Conservation (phyloP, 192 early-diverging fungal species). For the Coemansia sp. region DNA sequence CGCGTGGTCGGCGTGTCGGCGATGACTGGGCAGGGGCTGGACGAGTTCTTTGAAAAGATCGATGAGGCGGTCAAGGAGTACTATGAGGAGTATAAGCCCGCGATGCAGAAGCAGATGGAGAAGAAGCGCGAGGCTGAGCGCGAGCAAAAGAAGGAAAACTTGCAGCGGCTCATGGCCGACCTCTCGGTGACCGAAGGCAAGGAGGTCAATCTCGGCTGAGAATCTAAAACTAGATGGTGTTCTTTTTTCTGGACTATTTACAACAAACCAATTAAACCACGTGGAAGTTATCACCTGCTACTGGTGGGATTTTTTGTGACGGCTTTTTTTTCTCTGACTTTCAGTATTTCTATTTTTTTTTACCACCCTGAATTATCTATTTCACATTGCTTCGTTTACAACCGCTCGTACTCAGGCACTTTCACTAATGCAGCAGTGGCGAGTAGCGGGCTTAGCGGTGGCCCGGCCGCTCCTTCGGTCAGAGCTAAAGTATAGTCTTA, state of each 20-base stretch:
- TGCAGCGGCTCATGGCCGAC: constrained; percentile 85
- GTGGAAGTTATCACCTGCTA: neutral
- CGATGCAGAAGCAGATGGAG: constrained; percentile 71
- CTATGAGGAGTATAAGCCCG: constrained; percentile 82
- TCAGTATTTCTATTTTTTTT: neutral
- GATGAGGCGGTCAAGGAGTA: constrained; percentile 85
- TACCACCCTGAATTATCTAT: neutral
- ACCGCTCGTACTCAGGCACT: neutral
- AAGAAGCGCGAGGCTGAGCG: constrained; percentile 63
- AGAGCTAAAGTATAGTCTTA: neutral
- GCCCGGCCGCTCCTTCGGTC: constrained; percentile 1
- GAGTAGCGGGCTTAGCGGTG: neutral
- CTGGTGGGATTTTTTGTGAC: neutral
- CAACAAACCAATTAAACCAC: neutral
- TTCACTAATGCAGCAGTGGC: neutral
- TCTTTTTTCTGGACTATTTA: no score
- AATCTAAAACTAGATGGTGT: neutral
- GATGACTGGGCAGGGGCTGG: constrained; percentile 90
- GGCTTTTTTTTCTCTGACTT: neutral
- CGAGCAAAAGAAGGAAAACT: constrained; percentile 66
- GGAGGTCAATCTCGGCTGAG: constrained; percentile 24
- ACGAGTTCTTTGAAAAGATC: constrained; percentile 82
- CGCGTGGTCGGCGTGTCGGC: constrained; percentile 86
- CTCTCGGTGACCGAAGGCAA: constrained; percentile 66
- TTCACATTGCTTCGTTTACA: neutral